Evolutionary conservation across 257 asterid species (phyloP), one percentile per base, ranked within the genome.

Genomic region (Striga asiatica): DNA sequence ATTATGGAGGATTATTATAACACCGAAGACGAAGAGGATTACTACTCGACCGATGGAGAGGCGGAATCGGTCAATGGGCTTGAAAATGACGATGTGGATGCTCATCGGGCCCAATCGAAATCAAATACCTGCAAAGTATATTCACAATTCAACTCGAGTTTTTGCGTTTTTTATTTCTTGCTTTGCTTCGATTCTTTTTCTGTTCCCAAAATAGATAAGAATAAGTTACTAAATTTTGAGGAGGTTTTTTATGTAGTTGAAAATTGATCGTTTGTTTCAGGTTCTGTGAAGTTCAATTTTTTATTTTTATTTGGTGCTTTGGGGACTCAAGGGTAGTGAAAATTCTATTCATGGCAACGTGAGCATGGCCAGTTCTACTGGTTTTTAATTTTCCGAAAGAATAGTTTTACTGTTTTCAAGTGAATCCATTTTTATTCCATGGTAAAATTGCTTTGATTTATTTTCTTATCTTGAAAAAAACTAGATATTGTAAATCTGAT

Each of bases 51-150:
- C 62, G 85, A 78, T 60, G 70, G 62, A 8, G 94, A 53, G 62
- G 61, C 32, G 35, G 71, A 74, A 17, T 80, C 78, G 43, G 64
- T 75, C 16, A 78, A 76, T n/a, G 86, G 75, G 41, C 61, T 79
- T 16, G 93, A 81, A 29, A 74, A 71, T 50, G 78, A 79, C 18
- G 81, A 74, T 66, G 28, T 67, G 29, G 75, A 71, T 65, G 37
- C 72, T 41, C 78, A 45, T n/a, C 71, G 72, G 74, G 62, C 57
- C 43, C 58, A 69, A 41, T 61, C 77, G 1, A 77, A 71, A 62
- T 50, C 79, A 49, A 66, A 79, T 63, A 76, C 87, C 35, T 74
- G 70, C 76, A 88, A 81, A 94, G 96, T 87, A 54, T 8, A 6
- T 17, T 66, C 1, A 28, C 18, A 38, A 11, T 6, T n/a, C 47